Evolutionary conservation across 1,139 yeast genomes (phyloP).

Genomic region (Waltiozyma sp.): DNA sequence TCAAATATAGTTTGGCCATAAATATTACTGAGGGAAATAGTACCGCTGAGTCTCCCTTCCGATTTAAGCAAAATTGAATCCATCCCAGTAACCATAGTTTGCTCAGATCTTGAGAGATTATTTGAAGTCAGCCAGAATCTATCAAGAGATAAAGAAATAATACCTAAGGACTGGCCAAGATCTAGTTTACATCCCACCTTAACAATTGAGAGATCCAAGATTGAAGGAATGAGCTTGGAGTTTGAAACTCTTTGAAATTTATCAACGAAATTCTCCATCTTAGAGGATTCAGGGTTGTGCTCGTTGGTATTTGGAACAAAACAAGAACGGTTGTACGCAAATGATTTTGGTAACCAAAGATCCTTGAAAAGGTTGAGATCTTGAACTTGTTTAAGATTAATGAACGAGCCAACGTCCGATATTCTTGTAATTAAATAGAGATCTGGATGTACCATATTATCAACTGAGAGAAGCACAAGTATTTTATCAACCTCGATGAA

Average conservation of each 20-base stretch:
- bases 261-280: constrained; percentile 33
- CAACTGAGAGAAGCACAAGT: constrained; percentile 31
- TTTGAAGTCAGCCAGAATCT: constrained; percentile 61
- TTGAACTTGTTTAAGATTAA: constrained; percentile 77
- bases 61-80: constrained; percentile 43
- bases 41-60: constrained; percentile 74
- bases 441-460: constrained; percentile 24
- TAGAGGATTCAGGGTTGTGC: not conserved
- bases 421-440: constrained; percentile 44
- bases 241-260: constrained; percentile 51
- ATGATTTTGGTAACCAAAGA: constrained; percentile 56
- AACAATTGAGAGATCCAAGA: constrained; percentile 44
- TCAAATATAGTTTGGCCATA: constrained; percentile 55
- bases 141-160: constrained; percentile 41
- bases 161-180: constrained; percentile 78
- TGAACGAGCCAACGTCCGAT: constrained; percentile 45
- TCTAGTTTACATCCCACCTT: constrained; percentile 52
- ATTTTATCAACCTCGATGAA: constrained; percentile 48
- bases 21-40: constrained; percentile 36
- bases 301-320: not conserved
- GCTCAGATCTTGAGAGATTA: constrained; percentile 64
- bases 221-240: constrained; percentile 68
- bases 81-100: constrained; percentile 53
- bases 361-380: constrained; percentile 77
- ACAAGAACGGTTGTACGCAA: not conserved